Conservation (phyloP, 1,284 basidiomycete genomes). For the Ustilago hordei region DNA sequence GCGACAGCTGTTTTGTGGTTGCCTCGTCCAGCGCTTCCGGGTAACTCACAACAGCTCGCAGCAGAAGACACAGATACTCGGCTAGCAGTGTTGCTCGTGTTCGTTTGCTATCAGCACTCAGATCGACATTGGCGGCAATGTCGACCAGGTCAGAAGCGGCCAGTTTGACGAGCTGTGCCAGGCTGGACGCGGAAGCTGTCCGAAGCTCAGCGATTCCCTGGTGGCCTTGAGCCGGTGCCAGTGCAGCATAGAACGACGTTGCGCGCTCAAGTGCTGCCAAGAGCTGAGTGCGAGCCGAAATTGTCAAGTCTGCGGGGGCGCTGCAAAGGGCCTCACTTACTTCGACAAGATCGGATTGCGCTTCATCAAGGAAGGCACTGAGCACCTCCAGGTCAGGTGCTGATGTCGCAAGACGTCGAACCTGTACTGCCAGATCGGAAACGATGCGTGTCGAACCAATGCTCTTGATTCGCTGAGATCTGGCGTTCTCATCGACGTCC, state of each 20-base stretch:
- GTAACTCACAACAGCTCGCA: slow-evolving; percentile 20
- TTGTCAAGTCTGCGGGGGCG: neutral
- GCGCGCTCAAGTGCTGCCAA: slow-evolving; percentile 24
- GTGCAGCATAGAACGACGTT: slow-evolving; percentile 34
- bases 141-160: slow-evolving; percentile 14
- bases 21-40: slow-evolving; percentile 24
- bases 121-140: slow-evolving; percentile 2
- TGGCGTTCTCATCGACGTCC: slow-evolving; percentile 27
- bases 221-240: slow-evolving; percentile 26
- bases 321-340: slow-evolving; percentile 13
- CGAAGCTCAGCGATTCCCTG: slow-evolving; percentile 14
- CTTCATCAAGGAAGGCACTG: slow-evolving; percentile 16
- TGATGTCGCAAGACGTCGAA: slow-evolving; percentile 27
- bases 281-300: neutral
- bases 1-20: slow-evolving; percentile 16
- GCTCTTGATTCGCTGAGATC: slow-evolving; percentile 71
- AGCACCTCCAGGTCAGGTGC: slow-evolving; percentile 12
- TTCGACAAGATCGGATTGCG: slow-evolving; percentile 20
- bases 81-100: slow-evolving; percentile 24
- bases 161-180: slow-evolving; percentile 14
- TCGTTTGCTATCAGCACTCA: slow-evolving; percentile 11
- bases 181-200: slow-evolving; percentile 13
- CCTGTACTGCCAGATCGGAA: slow-evolving; percentile 70
- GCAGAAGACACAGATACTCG: slow-evolving; percentile 31
- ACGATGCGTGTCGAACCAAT: slow-evolving; percentile 74